A percentile compares a stretch with the other conserved stretches of the same genome.
These are phyloP conservation scores for Amesomyces nigricolor DNA, from an alignment of 2,329 filamentous ascomycete genomes.

Conservation along the genomic window DNA sequence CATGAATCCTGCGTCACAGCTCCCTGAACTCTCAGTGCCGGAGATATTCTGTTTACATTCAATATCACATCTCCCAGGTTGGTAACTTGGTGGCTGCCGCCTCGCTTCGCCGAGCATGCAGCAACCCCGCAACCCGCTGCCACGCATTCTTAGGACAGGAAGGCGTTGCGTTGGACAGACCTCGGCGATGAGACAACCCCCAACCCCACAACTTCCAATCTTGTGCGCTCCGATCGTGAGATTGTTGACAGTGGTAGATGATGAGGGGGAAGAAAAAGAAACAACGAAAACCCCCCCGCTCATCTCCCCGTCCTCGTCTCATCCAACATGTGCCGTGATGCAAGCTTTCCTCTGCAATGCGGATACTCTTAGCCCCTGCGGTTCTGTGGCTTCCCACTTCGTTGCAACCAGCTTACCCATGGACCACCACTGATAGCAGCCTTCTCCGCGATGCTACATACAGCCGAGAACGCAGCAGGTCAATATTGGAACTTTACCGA, in stretches of 20 bases:
- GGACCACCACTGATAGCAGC: too few species aligned
- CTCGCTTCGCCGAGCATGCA: neutral
- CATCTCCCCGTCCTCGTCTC: neutral
- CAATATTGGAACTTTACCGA: neutral
- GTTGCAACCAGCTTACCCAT: neutral
- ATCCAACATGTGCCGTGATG: neutral
- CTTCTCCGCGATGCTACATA: neutral
- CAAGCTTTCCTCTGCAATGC: slow-evolving; percentile 12
- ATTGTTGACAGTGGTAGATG: too few species aligned
- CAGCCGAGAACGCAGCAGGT: too few species aligned
- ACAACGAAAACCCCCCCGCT: neutral
- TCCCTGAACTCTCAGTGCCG: neutral
- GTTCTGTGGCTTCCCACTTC: slow-evolving; percentile 15
- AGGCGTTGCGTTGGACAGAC: neutral
- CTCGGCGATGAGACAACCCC: neutral
- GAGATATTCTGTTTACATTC: neutral
- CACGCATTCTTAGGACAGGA: neutral
- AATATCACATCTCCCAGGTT: neutral
- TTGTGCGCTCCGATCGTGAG: neutral
- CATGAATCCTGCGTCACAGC: too few species aligned
- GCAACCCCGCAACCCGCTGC: neutral
- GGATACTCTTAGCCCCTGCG: slow-evolving; percentile 6
- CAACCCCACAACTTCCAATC: slow-evolving; percentile 2
- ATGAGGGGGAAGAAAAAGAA: neutral
- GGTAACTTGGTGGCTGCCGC: neutral